Evolutionary conservation across 805 yeast species (phyloP).

Genomic region (Candida xiaguanensis): DNA sequence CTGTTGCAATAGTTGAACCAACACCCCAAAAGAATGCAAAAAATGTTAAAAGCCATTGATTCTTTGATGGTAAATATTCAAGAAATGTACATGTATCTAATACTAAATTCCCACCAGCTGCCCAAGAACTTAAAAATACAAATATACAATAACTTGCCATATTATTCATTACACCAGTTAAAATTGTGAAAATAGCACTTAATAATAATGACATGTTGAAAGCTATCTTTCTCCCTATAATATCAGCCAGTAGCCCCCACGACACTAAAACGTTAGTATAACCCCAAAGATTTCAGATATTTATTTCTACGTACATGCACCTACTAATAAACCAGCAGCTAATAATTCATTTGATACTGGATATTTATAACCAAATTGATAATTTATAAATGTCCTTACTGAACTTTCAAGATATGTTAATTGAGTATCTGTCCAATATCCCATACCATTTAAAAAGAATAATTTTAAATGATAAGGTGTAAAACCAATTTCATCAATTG

Average conservation of each 20-base stretch:
- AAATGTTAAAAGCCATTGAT: slow-evolving; percentile 50
- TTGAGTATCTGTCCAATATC: slow-evolving; percentile 34
- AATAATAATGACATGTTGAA: slow-evolving; percentile 48
- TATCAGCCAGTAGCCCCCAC: slow-evolving; percentile 56
- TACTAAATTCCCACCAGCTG: slow-evolving; percentile 57
- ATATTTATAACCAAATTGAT: slow-evolving; percentile 22
- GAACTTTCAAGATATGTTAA: slow-evolving; percentile 20
- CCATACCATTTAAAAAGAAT: slow-evolving; percentile 34
- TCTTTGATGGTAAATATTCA: slow-evolving; percentile 49
- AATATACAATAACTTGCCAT: slow-evolving; percentile 50
- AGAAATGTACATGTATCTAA: slow-evolving; percentile 51
- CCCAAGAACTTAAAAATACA: slow-evolving; percentile 41
- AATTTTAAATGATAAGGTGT: slow-evolving; percentile 31
- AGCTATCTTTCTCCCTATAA: slow-evolving; percentile 51
- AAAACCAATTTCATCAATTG: slow-evolving; percentile 56
- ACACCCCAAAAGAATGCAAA: slow-evolving; percentile 58
- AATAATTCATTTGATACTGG: slow-evolving; percentile 25
- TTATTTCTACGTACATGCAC: slow-evolving; percentile 26
- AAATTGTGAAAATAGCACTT: slow-evolving; percentile 48
- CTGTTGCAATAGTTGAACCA: slow-evolving; percentile 53
- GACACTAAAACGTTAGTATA: slow-evolving; percentile 18
- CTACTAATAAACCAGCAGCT: slow-evolving; percentile 44
- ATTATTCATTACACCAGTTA: slow-evolving; percentile 49
- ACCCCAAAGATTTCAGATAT: not conserved
- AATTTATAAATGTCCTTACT: slow-evolving; percentile 23